phyloP scores from a whole-genome alignment of 768 basidiomycete genomes.

The Lentinus tigrinus region DNA sequence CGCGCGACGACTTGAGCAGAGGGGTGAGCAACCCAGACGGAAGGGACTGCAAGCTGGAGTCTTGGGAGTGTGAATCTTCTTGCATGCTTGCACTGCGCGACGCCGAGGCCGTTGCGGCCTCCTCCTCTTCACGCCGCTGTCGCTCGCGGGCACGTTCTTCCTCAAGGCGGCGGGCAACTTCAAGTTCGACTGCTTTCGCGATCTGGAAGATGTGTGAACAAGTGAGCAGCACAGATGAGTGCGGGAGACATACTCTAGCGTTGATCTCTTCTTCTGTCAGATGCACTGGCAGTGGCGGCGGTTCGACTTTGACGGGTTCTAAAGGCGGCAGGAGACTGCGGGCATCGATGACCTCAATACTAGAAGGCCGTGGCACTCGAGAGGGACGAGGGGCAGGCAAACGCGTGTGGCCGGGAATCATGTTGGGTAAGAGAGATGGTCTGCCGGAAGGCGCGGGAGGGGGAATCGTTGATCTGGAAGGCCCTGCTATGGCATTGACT shows the following conservation, averaged over 20 bases:
- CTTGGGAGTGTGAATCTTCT: constrained; percentile 27
- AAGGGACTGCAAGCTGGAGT: constrained; percentile 20
- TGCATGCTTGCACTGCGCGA: constrained; percentile 21
- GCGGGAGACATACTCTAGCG: constrained; percentile 50
- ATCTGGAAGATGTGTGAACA: constrained; percentile 43
- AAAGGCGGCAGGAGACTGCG: constrained; percentile 6
- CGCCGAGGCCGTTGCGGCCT: not conserved
- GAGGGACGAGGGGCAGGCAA: constrained; percentile 26
- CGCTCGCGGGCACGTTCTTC: constrained; percentile 34
- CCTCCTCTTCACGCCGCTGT: constrained; percentile 25
- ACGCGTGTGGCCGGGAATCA: constrained; percentile 44
- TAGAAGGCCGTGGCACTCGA: constrained; percentile 24
- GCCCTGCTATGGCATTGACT: constrained; percentile 1
- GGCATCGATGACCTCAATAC: not conserved
- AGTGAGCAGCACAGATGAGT: not conserved
- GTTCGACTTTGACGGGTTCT: constrained; percentile 4
- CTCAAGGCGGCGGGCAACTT: constrained; percentile 66
- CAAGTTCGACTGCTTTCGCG: constrained; percentile 68
- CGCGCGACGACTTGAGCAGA: constrained; percentile 52
- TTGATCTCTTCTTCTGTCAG: constrained; percentile 74
- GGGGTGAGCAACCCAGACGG: constrained; percentile 59
- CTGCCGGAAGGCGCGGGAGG: constrained; percentile 54
- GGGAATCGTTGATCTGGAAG: constrained; percentile 53
- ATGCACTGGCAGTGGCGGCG: constrained; percentile 23
- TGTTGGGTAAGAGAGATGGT: constrained; percentile 33